Evolutionary conservation across 306 rosid species (phyloP), one percentile per base, ranked within the genome.

Genomic region (Gleditsia sinensis): DNA sequence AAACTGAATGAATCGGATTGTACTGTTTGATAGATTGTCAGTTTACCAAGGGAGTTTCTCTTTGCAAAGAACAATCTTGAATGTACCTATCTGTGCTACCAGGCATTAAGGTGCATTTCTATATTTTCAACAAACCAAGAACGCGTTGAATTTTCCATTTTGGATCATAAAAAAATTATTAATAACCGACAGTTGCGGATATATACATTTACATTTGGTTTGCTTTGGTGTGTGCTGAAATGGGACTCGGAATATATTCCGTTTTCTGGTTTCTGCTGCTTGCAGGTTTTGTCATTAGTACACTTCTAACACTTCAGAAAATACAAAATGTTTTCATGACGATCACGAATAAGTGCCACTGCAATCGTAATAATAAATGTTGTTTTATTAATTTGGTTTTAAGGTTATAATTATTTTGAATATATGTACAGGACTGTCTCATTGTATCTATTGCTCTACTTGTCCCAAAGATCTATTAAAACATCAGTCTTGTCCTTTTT

Each of bases 141-240:
- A 57, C 42, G 58, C 56, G 53, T 72, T 43, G 57, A 53, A 57
- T 43, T n/a, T n/a, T n/a, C n/a, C n/a, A n/a, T n/a, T 56, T 65
- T 65, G 74, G 78, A 71, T 71, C 45, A 53, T 42, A 51, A 25
- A 62, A 69, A 60, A 69, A 27, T 16, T 3, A 42, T 24, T 33
- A 33, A 49, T 28, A 11, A 34, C 16, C 71, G 81, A 25, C 7
- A 28, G 32, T 56, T 21, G 32, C 78, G 78, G 74, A 37, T 20
- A 60, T 58, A 49, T 65, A 40, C n/a, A n/a, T n/a, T 53, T 24
- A 39, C 45, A 45, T 34, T 25, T 43, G 40, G 36, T 14, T 67
- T 46, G 72, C 39, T 28, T 67, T 46, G 27, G 37, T 51, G 37
- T 46, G 57, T 67, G 28, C 19, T 34, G 25, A 46, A 33, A 34